phyloP scores from a whole-genome alignment of 805 yeast genomes.

The Barnettozyma botsteinii region DNA sequence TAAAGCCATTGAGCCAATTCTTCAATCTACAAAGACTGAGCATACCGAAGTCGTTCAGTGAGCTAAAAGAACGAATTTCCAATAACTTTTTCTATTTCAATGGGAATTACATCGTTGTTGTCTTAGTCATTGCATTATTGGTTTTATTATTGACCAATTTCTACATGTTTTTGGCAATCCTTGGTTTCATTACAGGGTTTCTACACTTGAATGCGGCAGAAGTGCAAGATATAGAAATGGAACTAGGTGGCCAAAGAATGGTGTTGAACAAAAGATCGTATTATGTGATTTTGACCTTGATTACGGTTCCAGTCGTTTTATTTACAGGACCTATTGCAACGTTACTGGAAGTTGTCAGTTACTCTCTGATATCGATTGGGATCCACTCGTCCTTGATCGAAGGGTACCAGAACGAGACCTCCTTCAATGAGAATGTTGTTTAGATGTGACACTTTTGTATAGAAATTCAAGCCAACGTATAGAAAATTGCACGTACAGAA shows the following conservation, averaged over 20 bases:
- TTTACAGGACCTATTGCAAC: constrained; percentile 2
- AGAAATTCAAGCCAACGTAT: not conserved
- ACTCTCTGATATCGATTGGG: constrained; percentile 5
- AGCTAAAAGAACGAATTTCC: constrained; percentile 5
- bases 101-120: constrained; percentile 14
- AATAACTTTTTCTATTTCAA: constrained; percentile 11
- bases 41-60: constrained; percentile 3
- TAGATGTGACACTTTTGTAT: no score
- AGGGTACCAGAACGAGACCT: constrained; percentile 14
- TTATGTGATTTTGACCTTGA: not conserved
- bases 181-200: constrained; percentile 2
- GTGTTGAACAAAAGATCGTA: constrained; percentile 3
- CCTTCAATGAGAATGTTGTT: constrained; percentile 17
- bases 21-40: constrained; percentile 7
- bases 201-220: constrained; percentile 3
- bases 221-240: constrained; percentile 4
- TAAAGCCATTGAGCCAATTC: constrained; percentile 14
- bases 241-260: not conserved
- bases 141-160: constrained; percentile 9
- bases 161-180: constrained; percentile 6
- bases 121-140: constrained; percentile 3
- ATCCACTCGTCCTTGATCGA: constrained; percentile 12
- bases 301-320: constrained; percentile 3
- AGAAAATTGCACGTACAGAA: no score
- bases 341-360: constrained; percentile 2